These are phyloP conservation scores for Spiromastix sp. DNA, from an alignment of 2,329 filamentous ascomycete genomes.

Conservation along the genomic window DNA sequence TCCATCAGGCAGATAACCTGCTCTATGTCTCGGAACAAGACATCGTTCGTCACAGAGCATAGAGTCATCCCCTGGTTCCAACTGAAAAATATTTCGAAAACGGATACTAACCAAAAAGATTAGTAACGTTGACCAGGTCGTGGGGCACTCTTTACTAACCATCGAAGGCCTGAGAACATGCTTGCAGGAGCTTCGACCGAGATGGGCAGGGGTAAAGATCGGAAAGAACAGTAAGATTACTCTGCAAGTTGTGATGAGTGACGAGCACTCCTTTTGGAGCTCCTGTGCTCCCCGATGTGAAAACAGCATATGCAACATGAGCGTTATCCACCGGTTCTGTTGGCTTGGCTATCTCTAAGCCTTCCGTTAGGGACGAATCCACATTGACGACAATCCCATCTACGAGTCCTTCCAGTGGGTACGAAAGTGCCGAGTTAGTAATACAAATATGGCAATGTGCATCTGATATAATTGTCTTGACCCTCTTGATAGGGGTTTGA, in stretches of 20 bases:
- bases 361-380: neutral
- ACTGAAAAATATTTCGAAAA: slow-evolving; percentile 83
- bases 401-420: neutral
- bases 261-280: slow-evolving; percentile 70
- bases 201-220: slow-evolving; percentile 51
- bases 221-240: slow-evolving; percentile 60
- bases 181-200: slow-evolving; percentile 59
- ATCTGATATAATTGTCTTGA: slow-evolving; percentile 52
- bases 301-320: slow-evolving; percentile 64
- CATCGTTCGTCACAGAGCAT: slow-evolving; percentile 64
- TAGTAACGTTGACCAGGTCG: no score
- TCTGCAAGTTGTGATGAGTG: slow-evolving; percentile 63
- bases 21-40: slow-evolving; percentile 63
- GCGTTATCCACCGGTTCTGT: slow-evolving; percentile 19
- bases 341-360: neutral
- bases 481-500: slow-evolving; percentile 53
- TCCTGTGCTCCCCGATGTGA: slow-evolving; percentile 75
- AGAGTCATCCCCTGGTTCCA: slow-evolving; percentile 71
- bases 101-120: slow-evolving; percentile 64
- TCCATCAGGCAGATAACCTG: slow-evolving; percentile 50
- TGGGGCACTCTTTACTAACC: slow-evolving; percentile 23
- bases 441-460: slow-evolving; percentile 44
- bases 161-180: slow-evolving; percentile 77
- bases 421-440: slow-evolving; percentile 12
- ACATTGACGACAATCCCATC: slow-evolving; percentile 1